Percentiles rank a stretch among this genome's conserved stretches.
Conservation (phyloP, 106 monocot species). For the Triglochin maritima region DNA sequence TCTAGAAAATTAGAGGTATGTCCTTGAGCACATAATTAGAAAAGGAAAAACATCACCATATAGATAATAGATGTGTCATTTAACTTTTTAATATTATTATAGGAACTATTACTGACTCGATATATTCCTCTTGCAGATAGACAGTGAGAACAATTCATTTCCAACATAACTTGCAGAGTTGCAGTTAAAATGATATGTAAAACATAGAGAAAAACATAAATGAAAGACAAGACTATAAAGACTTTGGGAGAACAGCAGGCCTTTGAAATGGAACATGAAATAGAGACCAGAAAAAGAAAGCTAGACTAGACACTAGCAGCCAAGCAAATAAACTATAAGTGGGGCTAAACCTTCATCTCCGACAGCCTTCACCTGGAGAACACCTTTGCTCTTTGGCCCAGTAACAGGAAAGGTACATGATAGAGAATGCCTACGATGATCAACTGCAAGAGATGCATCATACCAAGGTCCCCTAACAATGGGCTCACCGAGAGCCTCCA, state of each 20-base stretch:
- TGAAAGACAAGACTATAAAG: background rate
- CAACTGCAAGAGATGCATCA: conserved; percentile 84
- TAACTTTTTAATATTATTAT: background rate
- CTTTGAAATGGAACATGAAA: background rate
- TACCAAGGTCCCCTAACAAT: conserved; percentile 96
- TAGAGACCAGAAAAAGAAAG: background rate
- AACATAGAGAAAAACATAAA: background rate
- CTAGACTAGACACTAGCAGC: background rate
- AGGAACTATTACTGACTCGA: too few species aligned
- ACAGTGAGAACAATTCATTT: background rate
- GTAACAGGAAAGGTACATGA: conserved; percentile 94
- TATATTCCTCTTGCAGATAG: too few species aligned
- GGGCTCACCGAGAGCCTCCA: conserved; percentile 75
- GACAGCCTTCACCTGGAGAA: conserved; percentile 75
- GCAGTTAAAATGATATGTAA: background rate
- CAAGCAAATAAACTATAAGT: background rate
- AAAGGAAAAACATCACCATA: background rate
- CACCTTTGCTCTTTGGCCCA: conserved; percentile 79
- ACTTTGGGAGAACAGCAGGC: background rate
- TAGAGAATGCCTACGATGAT: conserved; percentile 54
- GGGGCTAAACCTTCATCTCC: conserved; percentile 50
- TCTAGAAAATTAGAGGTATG: background rate
- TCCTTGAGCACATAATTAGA: background rate
- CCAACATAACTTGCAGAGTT: background rate
- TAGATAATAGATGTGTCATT: background rate